Conservation (phyloP, 148 eudicot species). For the Pouteria glomerata region DNA sequence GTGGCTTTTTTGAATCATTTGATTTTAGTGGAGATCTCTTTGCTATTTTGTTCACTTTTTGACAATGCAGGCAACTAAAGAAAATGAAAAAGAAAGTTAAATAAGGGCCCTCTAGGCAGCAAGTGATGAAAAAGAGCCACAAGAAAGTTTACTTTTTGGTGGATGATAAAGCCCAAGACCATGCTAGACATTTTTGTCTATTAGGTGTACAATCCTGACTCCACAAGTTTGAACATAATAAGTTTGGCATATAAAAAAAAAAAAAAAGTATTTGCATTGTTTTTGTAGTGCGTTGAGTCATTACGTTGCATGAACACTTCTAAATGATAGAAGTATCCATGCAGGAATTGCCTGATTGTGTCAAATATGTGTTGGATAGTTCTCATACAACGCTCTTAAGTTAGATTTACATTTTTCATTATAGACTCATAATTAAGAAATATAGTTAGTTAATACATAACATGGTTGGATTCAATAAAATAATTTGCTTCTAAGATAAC, state of each 20-base stretch:
- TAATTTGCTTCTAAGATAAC: neutral
- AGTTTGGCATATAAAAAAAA: conserved; percentile 13
- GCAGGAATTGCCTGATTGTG: conserved; percentile 4
- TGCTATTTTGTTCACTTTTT: conserved; percentile 6
- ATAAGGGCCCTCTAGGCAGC: conserved; percentile 28
- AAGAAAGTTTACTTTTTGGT: conserved; percentile 31
- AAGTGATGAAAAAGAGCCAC: conserved; percentile 15
- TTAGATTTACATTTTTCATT: neutral
- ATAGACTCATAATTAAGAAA: neutral
- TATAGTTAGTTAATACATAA: too few relatives aligned
- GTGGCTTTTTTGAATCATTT: conserved; percentile 16
- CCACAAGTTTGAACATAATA: conserved; percentile 14
- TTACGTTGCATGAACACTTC: neutral
- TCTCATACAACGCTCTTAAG: neutral
- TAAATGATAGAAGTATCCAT: neutral
- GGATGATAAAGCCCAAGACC: conserved; percentile 29
- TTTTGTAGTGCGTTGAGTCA: conserved; percentile 11
- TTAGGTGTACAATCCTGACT: conserved; percentile 12
- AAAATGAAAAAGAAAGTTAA: conserved; percentile 3
- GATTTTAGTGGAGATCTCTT: conserved; percentile 9
- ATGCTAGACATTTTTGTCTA: conserved; percentile 11
- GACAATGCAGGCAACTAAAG: neutral
- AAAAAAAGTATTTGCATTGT: conserved; percentile 16
- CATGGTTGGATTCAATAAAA: too few relatives aligned
- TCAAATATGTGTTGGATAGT: conserved; percentile 18